Evolutionary conservation across 2,329 filamentous ascomycete species (phyloP), one percentile per base, ranked within the genome.

Genomic region (Colletotrichum eleusines): DNA sequence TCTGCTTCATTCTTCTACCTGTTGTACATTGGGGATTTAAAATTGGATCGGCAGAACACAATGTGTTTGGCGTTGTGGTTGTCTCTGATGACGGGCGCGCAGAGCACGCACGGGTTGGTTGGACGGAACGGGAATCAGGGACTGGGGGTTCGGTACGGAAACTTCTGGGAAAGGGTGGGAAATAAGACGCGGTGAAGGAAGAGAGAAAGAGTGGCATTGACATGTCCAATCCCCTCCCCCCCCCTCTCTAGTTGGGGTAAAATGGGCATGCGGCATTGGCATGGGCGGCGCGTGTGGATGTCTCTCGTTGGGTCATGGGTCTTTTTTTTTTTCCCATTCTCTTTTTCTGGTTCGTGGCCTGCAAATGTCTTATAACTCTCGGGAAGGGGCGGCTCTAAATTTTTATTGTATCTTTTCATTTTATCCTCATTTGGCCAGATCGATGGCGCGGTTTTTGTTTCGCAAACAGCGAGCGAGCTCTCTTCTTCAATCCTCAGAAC

Each of bases 1-100:
- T 57, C 64, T n/a, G 42, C 44, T 59, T 46, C 57, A 40, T 59
- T 63, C 46, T 69, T 63, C 64, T 63, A 59, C 42, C 38, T 59
- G 65, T 68, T 68, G 23, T 14, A n/a, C 38, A 42, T 42, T 55
- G 40, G 46, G 57, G 57, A 60, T 63, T 62, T 60, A 44, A 71
- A 63, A 69, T 68, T 71, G 51, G 69, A 71, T 71, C 69, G 69
- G 69, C 64, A 69, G 60, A 46, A 48, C 28, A 71, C 69, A 69
- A 71, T 69, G 69, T 59, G 64, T 71, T 71, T 69, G 69, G 69
- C 69, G 51, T 69, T 71, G 69, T 58, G 63, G 69, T 58, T 71
- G 69, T 71, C 69, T 71, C 68, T 69, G 53, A 69, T 63, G 65
- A 54, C 58, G 51, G 38, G 44, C 51, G 64, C 51, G 64, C 57